phyloP scores from a whole-genome alignment of 2,329 filamentous ascomycete species.

The Xylaria sp. region DNA sequence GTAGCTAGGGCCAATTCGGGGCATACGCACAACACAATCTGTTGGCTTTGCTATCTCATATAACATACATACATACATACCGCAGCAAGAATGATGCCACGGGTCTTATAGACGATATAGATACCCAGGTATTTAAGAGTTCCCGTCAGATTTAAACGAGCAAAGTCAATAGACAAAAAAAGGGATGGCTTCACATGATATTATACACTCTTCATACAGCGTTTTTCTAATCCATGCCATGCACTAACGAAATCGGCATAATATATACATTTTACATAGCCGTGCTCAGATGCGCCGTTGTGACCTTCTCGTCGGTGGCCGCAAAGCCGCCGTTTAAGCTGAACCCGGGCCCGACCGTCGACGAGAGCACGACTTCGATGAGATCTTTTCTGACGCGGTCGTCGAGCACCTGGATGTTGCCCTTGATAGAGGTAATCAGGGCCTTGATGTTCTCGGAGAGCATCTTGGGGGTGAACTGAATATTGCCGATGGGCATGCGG shows the following conservation, averaged over 20 bases:
- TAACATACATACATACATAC: not conserved
- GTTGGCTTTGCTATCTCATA: not conserved
- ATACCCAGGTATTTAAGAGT: slow-evolving; percentile 23
- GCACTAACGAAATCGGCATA: slow-evolving; percentile 23
- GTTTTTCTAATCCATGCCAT: slow-evolving; percentile 32
- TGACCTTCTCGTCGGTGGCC: slow-evolving; percentile 67
- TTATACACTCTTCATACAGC: slow-evolving; percentile 41
- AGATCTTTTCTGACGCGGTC: slow-evolving; percentile 77
- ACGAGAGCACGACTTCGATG: slow-evolving; percentile 81
- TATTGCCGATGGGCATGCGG: slow-evolving; percentile 88
- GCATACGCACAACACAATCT: not conserved
- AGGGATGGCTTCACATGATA: slow-evolving; percentile 33
- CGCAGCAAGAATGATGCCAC: not conserved
- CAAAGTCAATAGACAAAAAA: not conserved
- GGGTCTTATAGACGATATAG: slow-evolving; percentile 14
- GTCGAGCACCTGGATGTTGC: slow-evolving; percentile 74
- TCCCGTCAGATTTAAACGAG: not conserved
- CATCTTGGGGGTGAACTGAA: slow-evolving; percentile 89
- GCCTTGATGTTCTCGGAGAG: slow-evolving; percentile 84
- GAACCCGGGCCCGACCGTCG: slow-evolving; percentile 87
- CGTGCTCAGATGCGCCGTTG: slow-evolving; percentile 63
- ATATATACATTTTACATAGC: slow-evolving; percentile 60
- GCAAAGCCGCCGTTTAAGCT: slow-evolving; percentile 84
- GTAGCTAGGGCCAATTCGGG: slow-evolving; percentile 41
- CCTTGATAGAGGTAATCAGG: slow-evolving; percentile 80